A percentile compares a stretch with the other conserved stretches of the same genome.
These are phyloP conservation scores for Trichosporon sp. DNA, from an alignment of 1,284 basidiomycete genomes.

Conservation along the genomic window DNA sequence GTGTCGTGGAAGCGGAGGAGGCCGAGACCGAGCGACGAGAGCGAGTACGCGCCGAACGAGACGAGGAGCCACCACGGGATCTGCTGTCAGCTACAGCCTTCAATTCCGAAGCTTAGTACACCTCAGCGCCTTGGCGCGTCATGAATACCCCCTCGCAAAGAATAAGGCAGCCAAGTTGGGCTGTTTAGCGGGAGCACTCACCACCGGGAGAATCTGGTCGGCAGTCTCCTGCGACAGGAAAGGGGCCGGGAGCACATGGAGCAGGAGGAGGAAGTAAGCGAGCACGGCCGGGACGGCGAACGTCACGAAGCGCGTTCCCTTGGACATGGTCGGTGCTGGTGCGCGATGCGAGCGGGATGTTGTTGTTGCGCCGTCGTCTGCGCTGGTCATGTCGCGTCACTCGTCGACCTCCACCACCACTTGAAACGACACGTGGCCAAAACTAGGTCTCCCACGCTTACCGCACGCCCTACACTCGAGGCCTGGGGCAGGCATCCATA, in stretches of 20 bases:
- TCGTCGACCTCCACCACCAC: not conserved
- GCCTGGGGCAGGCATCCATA: too few relatives aligned
- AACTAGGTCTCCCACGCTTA: not conserved
- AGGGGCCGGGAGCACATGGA: slow-evolving; percentile 58
- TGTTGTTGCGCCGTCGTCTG: not conserved
- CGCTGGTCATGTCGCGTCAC: not conserved
- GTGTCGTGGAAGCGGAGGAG: slow-evolving; percentile 67
- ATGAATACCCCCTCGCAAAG: too few relatives aligned
- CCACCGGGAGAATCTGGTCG: slow-evolving; percentile 60
- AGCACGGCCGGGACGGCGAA: slow-evolving; percentile 51
- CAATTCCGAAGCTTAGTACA: too few relatives aligned
- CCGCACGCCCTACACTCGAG: too few relatives aligned
- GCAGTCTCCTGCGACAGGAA: slow-evolving; percentile 54
- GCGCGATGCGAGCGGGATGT: not conserved
- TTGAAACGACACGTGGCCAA: not conserved
- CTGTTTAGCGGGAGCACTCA: too few relatives aligned
- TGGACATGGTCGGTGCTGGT: slow-evolving; percentile 54
- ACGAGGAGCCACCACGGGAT: slow-evolving; percentile 73
- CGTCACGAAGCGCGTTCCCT: slow-evolving; percentile 57
- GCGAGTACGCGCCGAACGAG: slow-evolving; percentile 67
- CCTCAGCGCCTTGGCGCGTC: too few relatives aligned
- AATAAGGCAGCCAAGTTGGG: too few relatives aligned
- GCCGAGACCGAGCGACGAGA: slow-evolving; percentile 67
- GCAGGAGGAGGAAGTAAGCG: slow-evolving; percentile 59
- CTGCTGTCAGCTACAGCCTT: slow-evolving; percentile 51